Evolutionary conservation across 805 yeast species (phyloP), one percentile per base, ranked within the genome.

Genomic region (Ogataea methanolica): DNA sequence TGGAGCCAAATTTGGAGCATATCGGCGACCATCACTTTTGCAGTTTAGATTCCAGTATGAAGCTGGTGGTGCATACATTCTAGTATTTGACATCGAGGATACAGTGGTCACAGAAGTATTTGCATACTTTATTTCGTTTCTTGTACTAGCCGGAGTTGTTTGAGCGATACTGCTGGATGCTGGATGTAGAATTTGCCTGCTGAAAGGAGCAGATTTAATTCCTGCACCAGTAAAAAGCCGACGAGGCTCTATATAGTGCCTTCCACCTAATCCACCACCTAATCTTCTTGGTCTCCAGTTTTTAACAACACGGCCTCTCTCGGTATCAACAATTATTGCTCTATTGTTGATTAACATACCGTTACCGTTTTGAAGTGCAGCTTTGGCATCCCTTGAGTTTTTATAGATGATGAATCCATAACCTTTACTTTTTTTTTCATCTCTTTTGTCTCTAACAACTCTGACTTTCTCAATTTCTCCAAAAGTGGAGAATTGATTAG

Each of bases 191-290:
- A 7, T 19, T 4, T 37, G 17, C n/a, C 16, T 21, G 39, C 21
- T 8, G 11, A 11, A 29, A 6, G 4, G 4, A 33, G 31, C 17
- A n/a, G 36, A 5, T 33, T 2, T n/a, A n/a, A 6, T 33, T 33
- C 11, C 6, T 15, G 6, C 36, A 15, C 17, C 9, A 15, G n/a
- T 33, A 33, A 15, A 15, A 33, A 2, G 17, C 36, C 43, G 44
- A 17, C 31, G 31, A 26, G 47, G 45, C 29, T 45, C 47, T 5
- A 43, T 49, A 31, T 49, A 46, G 16, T 43, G 42, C 45, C 67
- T 52, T 1, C 96, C 96, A 4, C 97, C 97, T n/a, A 87, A 66
- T 0, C 97, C 97, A 4, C 97, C 97, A 1, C 96, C 97, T 2
- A 92, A 70, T 49, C 92, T 63, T 56, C 85, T 62, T 0, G 95